Conservation (phyloP, 75 land plant species). For the Chamaecyparis obtusa region DNA sequence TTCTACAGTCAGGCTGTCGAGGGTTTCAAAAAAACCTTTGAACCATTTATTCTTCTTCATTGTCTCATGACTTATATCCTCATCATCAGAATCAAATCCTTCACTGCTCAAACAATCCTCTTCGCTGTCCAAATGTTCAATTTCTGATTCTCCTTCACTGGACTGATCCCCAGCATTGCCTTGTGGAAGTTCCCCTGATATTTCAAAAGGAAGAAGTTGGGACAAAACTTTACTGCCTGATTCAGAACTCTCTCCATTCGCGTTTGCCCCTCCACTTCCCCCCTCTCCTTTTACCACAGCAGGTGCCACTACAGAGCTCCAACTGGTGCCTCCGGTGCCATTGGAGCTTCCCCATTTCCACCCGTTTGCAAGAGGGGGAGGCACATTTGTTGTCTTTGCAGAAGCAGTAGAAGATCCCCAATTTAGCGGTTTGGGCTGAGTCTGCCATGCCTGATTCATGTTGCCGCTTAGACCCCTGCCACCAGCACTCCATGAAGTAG, state of each 20-base stretch:
- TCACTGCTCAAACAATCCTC: conserved; percentile 64
- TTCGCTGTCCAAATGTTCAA: conserved; percentile 55
- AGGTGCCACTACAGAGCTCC: not conserved
- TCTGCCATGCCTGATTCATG: too few relatives aligned
- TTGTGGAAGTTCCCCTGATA: not conserved
- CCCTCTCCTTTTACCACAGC: not conserved
- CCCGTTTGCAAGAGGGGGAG: conserved; percentile 48
- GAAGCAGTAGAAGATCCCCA: conserved; percentile 18
- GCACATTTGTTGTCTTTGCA: conserved; percentile 16
- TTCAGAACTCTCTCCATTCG: not conserved
- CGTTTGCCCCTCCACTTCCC: too few relatives aligned
- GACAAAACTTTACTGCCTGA: not conserved
- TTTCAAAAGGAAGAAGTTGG: conserved; percentile 15
- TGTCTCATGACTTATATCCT: conserved; percentile 62
- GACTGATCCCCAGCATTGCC: not conserved
- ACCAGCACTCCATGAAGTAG: not conserved
- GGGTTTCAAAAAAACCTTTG: conserved; percentile 51
- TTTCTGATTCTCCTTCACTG: conserved; percentile 26
- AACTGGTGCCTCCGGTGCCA: not conserved
- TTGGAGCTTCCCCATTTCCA: conserved; percentile 35
- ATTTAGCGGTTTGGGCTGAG: conserved; percentile 13
- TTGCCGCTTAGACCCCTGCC: not conserved
- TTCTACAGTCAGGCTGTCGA: conserved; percentile 54
- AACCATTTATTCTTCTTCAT: conserved; percentile 74
- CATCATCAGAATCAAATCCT: conserved; percentile 56